Conservation (phyloP, 1,284 basidiomycete species). For the Coniophora puteana region DNA sequence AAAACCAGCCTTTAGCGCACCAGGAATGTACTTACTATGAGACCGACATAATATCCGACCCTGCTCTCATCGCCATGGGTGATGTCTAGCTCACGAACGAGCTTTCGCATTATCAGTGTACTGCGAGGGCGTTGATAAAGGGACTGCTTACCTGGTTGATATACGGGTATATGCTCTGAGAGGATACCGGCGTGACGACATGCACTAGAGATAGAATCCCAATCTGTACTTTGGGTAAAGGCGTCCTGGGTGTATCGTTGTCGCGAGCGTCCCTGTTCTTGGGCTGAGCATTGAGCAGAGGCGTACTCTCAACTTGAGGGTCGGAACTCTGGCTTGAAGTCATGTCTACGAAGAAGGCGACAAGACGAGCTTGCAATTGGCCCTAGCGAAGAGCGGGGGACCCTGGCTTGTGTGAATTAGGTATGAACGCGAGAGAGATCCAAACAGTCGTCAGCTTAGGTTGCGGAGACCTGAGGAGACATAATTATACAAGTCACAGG, state of each 20-base stretch:
- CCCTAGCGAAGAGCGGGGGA: too few species aligned
- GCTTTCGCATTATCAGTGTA: slow-evolving; percentile 2
- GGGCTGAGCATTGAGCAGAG: slow-evolving; percentile 19
- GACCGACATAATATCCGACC: slow-evolving; percentile 24
- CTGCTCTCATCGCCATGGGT: slow-evolving; percentile 20
- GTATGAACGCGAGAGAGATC: too few species aligned
- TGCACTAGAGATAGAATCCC: slow-evolving; percentile 31
- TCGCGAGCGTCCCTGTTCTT: slow-evolving; percentile 11
- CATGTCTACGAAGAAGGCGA: too few species aligned
- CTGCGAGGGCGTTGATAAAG: too few species aligned
- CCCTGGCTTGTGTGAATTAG: too few species aligned
- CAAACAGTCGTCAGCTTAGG: too few species aligned
- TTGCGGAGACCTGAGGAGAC: too few species aligned
- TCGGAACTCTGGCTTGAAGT: too few species aligned
- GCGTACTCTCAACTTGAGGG: too few species aligned
- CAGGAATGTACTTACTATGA: slow-evolving; percentile 15
- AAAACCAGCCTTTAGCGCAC: neutral
- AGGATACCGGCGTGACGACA: slow-evolving; percentile 48
- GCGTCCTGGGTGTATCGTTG: slow-evolving; percentile 26
- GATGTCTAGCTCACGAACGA: slow-evolving; percentile 23
- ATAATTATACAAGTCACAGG: too few species aligned
- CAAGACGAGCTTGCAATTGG: too few species aligned
- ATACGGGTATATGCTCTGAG: slow-evolving; percentile 51
- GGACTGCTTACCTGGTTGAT: slow-evolving; percentile 32
- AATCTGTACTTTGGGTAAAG: slow-evolving; percentile 33